Evolutionary conservation across 352 stramenopile species (phyloP).

Genomic region (Phytopythium sindhum): DNA sequence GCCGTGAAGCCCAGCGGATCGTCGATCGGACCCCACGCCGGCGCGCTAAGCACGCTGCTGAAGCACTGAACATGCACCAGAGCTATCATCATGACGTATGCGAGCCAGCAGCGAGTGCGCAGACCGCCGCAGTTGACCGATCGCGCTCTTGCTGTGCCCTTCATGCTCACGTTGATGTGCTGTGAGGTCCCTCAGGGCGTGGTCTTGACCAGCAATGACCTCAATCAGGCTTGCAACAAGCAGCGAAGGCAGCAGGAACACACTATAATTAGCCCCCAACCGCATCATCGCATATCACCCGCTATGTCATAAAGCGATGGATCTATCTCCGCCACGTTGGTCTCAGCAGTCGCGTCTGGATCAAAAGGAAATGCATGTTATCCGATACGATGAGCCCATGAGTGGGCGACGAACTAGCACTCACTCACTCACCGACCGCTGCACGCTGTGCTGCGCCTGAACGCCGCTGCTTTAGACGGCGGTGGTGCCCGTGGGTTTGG

Average conservation of each 20-base stretch:
- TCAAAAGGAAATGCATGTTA: neutral
- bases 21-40: neutral
- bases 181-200: neutral
- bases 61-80: neutral
- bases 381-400: neutral
- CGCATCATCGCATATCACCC: neutral
- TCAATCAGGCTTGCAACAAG: neutral
- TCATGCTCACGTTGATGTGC: neutral
- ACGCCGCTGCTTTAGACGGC: conserved; percentile 14
- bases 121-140: neutral
- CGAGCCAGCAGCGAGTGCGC: neutral
- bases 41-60: neutral
- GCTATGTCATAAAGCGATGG: too few relatives aligned
- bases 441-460: neutral
- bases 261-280: neutral
- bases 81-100: neutral
- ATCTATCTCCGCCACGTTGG: neutral
- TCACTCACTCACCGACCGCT: too few relatives aligned
- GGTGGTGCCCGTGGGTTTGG: conserved; percentile 21
- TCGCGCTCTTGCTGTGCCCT: neutral
- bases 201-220: neutral
- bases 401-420: neutral
- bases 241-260: neutral
- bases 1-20: neutral
- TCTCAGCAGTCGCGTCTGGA: neutral